Conservation (phyloP, 228 moss, liverwort and hornwort genomes). For the Sphagnum fallax region DNA sequence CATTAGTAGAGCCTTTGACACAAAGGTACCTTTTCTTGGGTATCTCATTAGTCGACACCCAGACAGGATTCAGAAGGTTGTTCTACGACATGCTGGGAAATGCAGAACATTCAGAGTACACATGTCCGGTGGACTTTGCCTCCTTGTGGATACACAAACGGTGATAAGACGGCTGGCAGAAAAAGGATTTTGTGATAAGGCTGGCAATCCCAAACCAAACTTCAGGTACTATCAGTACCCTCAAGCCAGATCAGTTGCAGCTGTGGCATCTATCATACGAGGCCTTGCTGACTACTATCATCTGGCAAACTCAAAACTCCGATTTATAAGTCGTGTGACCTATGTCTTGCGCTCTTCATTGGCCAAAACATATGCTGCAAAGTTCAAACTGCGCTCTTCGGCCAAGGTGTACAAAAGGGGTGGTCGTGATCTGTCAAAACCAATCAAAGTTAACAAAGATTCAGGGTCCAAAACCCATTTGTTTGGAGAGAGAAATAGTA, state of each 20-base stretch:
- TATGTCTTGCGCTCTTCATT: conserved; percentile 64
- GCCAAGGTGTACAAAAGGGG: conserved; percentile 62
- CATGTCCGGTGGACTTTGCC: conserved; percentile 35
- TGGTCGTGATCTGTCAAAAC: conserved; percentile 48
- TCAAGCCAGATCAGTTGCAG: conserved; percentile 54
- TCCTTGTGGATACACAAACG: conserved; percentile 57
- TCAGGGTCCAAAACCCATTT: conserved; percentile 22
- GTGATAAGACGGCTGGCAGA: conserved; percentile 50
- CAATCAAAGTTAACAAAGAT: conserved; percentile 39
- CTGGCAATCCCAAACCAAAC: conserved; percentile 54
- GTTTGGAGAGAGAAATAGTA: background rate
- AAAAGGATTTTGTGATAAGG: conserved; percentile 63
- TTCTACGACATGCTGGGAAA: conserved; percentile 35
- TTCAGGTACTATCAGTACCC: conserved; percentile 66
- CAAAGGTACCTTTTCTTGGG: conserved; percentile 54
- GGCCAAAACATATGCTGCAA: conserved; percentile 64
- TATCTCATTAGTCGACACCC: conserved; percentile 55
- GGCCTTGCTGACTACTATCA: conserved; percentile 54
- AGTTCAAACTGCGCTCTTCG: conserved; percentile 55
- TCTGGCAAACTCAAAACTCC: conserved; percentile 51
- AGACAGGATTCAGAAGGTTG: conserved; percentile 40
- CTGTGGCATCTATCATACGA: conserved; percentile 40
- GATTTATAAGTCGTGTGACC: conserved; percentile 47
- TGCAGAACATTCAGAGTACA: conserved; percentile 49
- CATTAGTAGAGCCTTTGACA: conserved; percentile 46